phyloP scores from a whole-genome alignment of 345 rosid genomes.

The Gossypium bickii region DNA sequence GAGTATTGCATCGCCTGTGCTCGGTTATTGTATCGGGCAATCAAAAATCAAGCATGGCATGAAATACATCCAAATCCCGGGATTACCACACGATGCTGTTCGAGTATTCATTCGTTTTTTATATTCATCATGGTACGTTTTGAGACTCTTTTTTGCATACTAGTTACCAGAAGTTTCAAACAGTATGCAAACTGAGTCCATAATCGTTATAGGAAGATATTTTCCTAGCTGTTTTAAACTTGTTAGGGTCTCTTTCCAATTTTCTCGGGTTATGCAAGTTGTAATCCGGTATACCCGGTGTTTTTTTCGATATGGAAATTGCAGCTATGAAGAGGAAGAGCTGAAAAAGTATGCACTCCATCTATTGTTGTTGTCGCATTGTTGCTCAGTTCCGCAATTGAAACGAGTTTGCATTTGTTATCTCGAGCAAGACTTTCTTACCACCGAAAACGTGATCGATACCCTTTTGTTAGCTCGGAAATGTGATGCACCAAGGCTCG shows the following conservation, averaged over 20 bases:
- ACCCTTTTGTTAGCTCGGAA: constrained; percentile 70
- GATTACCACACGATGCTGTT: constrained; percentile 66
- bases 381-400: constrained; percentile 55
- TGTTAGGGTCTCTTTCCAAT: background rate
- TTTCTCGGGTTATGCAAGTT: background rate
- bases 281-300: background rate
- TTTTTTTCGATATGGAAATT: constrained; percentile 10
- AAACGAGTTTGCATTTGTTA: constrained; percentile 51
- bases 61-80: constrained; percentile 49
- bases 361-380: constrained; percentile 72
- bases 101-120: constrained; percentile 62
- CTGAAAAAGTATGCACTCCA: constrained; percentile 68
- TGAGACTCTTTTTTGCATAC: background rate
- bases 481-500: constrained; percentile 64
- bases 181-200: background rate
- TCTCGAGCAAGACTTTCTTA: constrained; percentile 54
- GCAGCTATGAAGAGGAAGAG: constrained; percentile 74
- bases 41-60: constrained; percentile 40
- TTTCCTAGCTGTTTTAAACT: background rate
- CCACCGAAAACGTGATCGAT: constrained; percentile 70
- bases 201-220: constrained; percentile 1
- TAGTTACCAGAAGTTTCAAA: background rate
- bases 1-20: constrained; percentile 63
- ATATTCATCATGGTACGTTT: constrained; percentile 75
- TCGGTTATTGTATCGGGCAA: constrained; percentile 36